A percentile compares a stretch with the other conserved stretches of the same genome.
phyloP scores from a whole-genome alignment of 2,329 filamentous ascomycete genomes.

The Neonectria punicea region DNA sequence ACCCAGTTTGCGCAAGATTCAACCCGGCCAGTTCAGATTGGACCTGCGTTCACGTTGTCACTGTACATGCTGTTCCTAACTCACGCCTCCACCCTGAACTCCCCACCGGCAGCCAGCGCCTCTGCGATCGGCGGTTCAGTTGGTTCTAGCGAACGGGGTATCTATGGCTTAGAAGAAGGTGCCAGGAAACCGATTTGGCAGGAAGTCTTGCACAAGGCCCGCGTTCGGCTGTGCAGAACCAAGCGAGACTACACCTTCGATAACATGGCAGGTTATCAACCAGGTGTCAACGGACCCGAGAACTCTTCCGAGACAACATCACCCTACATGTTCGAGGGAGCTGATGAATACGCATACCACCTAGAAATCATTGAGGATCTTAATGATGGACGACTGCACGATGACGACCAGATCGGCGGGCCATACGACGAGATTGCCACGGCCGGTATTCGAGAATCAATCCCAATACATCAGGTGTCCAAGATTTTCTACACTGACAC shows the following conservation, averaged over 20 bases:
- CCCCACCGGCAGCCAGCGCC: slow-evolving; percentile 17
- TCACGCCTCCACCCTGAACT: slow-evolving; percentile 63
- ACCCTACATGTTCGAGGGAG: slow-evolving; percentile 9
- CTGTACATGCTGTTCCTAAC: slow-evolving; percentile 95
- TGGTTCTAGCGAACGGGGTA: neutral
- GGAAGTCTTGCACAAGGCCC: slow-evolving; percentile 93
- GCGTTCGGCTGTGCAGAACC: slow-evolving; percentile 80
- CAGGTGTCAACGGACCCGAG: slow-evolving; percentile 4
- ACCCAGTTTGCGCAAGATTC: slow-evolving; percentile 78
- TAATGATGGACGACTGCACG: slow-evolving; percentile 65
- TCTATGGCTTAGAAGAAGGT: slow-evolving; percentile 44
- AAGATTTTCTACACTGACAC: slow-evolving; percentile 96
- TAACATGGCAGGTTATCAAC: slow-evolving; percentile 30
- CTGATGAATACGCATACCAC: slow-evolving; percentile 75
- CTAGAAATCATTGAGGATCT: slow-evolving; percentile 86
- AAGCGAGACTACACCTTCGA: slow-evolving; percentile 52
- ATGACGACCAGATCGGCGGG: slow-evolving; percentile 47
- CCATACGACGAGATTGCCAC: slow-evolving; percentile 55
- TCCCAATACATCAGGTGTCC: slow-evolving; percentile 72
- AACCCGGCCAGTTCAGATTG: slow-evolving; percentile 78
- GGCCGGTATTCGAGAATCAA: slow-evolving; percentile 62
- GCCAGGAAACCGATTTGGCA: slow-evolving; percentile 85
- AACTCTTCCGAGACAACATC: slow-evolving; percentile 2
- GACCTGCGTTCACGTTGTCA: slow-evolving; percentile 85
- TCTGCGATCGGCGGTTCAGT: neutral